Evolutionary conservation across 306 rosid species (phyloP).

Genomic region (Quercus rubra): DNA sequence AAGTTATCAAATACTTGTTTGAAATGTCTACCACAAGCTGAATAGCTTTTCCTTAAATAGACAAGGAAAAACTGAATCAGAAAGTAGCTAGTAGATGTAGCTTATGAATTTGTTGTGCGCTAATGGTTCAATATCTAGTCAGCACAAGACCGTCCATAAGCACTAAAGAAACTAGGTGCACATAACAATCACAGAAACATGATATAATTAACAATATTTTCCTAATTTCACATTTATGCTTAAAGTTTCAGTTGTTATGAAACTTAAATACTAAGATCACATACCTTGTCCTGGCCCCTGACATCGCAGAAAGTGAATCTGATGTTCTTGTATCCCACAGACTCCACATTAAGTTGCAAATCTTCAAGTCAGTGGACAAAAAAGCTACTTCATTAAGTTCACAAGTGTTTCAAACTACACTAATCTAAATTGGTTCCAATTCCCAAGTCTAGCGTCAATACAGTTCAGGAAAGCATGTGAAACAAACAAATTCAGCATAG

Average conservation of each 20-base stretch:
- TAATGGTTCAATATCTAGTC: not conserved
- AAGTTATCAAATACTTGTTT: not conserved
- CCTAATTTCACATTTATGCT: not conserved
- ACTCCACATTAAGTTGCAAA: too few relatives aligned
- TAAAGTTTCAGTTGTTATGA: not conserved
- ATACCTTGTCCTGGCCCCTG: slow-evolving; percentile 73
- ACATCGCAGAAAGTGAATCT: slow-evolving; percentile 44
- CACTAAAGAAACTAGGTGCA: not conserved
- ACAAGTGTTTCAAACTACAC: too few relatives aligned
- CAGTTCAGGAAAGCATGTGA: too few relatives aligned
- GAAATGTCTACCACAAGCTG: not conserved
- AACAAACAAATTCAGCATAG: too few relatives aligned
- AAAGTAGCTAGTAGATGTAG: not conserved
- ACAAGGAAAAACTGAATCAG: not conserved
- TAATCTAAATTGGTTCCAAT: too few relatives aligned
- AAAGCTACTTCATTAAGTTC: too few relatives aligned
- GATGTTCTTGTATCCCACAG: too few relatives aligned
- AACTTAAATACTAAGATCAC: not conserved
- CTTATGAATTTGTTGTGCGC: not conserved
- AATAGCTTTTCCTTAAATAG: not conserved
- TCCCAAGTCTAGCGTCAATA: too few relatives aligned
- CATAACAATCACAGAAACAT: not conserved
- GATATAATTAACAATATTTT: not conserved
- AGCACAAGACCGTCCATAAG: not conserved
- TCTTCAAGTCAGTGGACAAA: too few relatives aligned